Evolutionary conservation across 768 basidiomycete species (phyloP).

Genomic region (Tricholoma bakamatsutake): DNA sequence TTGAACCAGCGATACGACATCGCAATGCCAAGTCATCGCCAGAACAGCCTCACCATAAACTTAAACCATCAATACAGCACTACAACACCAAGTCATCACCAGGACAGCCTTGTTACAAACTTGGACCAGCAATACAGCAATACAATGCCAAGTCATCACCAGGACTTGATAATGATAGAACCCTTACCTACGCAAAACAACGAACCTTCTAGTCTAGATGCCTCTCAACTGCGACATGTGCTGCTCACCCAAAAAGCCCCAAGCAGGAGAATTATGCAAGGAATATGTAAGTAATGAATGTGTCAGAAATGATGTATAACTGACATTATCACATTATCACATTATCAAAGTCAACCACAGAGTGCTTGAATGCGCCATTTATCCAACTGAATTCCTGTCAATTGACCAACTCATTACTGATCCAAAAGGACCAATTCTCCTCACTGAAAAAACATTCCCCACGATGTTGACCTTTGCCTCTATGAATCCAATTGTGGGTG

Average conservation of each 20-base stretch:
- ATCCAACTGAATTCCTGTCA: neutral
- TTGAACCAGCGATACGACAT: neutral
- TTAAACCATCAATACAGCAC: neutral
- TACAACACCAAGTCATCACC: neutral
- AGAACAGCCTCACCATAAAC: neutral
- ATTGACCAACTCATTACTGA: neutral
- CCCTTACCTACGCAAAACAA: neutral
- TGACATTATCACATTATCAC: no score
- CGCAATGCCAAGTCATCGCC: neutral
- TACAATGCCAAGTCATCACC: neutral
- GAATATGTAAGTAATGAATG: no score
- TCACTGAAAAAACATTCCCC: neutral
- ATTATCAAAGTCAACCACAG: neutral
- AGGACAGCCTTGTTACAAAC: neutral
- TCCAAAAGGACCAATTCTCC: neutral
- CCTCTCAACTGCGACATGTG: neutral
- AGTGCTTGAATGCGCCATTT: neutral
- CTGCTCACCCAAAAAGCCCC: neutral
- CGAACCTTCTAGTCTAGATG: neutral
- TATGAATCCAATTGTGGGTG: neutral
- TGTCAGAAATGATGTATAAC: no score
- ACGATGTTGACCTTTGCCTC: neutral
- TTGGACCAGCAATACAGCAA: neutral
- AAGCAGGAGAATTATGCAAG: neutral
- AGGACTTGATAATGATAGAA: neutral